phyloP scores from a whole-genome alignment of 1,139 yeast genomes.

The Taiozyma sp. region DNA sequence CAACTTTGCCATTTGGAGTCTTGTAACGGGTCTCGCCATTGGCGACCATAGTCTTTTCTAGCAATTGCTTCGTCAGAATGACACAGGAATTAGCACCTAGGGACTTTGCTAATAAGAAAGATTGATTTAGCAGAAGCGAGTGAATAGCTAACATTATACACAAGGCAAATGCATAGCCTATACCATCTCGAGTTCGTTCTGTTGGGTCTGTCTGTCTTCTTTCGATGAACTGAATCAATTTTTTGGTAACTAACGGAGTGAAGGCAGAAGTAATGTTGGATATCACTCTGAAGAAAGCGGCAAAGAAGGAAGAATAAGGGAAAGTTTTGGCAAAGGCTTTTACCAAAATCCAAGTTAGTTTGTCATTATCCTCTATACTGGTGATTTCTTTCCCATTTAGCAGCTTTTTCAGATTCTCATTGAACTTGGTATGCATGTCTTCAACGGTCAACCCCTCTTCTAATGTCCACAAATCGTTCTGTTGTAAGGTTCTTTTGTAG shows the following conservation, averaged over 20 bases:
- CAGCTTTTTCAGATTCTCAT: slow-evolving; percentile 28
- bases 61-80: slow-evolving; percentile 55
- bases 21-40: slow-evolving; percentile 49
- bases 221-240: slow-evolving; percentile 43
- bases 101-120: slow-evolving; percentile 50
- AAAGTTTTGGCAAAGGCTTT: slow-evolving; percentile 47
- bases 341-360: not conserved
- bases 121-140: slow-evolving; percentile 51
- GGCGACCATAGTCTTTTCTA: slow-evolving; percentile 57
- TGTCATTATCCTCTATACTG: not conserved
- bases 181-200: slow-evolving; percentile 37
- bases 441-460: slow-evolving; percentile 48
- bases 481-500: slow-evolving; percentile 56
- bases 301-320: slow-evolving; percentile 39
- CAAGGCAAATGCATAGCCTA: slow-evolving; percentile 56
- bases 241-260: slow-evolving; percentile 43
- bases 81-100: slow-evolving; percentile 65
- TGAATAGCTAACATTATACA: slow-evolving; percentile 37
- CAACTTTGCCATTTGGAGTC: slow-evolving; percentile 60
- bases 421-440: slow-evolving; percentile 33
- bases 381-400: slow-evolving; percentile 9
- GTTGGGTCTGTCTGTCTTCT: slow-evolving; percentile 27
- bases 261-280: slow-evolving; percentile 39
- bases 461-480: slow-evolving; percentile 53
- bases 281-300: slow-evolving; percentile 36